These are phyloP conservation scores for Suhomyces guaymorum DNA, from an alignment of 1,139 yeast species.

Conservation along the genomic window DNA sequence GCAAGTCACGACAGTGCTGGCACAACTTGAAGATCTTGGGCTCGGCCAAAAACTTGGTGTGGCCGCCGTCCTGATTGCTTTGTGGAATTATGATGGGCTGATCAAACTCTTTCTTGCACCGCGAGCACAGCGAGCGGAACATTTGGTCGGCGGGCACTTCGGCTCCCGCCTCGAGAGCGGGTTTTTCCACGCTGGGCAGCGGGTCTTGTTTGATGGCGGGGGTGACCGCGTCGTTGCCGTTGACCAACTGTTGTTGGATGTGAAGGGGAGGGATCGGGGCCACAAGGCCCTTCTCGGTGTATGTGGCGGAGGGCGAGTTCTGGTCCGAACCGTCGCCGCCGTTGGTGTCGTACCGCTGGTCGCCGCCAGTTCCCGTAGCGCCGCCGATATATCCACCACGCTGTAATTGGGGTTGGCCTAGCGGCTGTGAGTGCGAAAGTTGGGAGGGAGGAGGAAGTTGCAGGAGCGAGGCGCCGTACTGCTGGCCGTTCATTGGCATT, in stretches of 20 bases:
- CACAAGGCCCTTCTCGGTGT: conserved; percentile 29
- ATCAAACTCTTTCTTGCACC: conserved; percentile 61
- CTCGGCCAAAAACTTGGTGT: conserved; percentile 35
- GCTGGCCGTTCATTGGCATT: conserved; percentile 11
- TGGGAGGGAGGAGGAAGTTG: conserved; percentile 9
- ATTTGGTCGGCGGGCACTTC: conserved; percentile 16
- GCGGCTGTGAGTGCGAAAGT: no score
- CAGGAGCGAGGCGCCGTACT: conserved; percentile 5
- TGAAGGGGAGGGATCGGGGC: conserved; percentile 51
- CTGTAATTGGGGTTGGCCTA: conserved; percentile 1
- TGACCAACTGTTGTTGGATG: conserved; percentile 44
- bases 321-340: conserved; percentile 4
- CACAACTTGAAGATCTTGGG: conserved; percentile 59
- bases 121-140: conserved; percentile 38
- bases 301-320: conserved; percentile 13
- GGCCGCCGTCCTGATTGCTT: conserved; percentile 19
- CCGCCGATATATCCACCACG: no score
- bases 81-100: conserved; percentile 47
- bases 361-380: conserved; percentile 4
- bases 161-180: conserved; percentile 7
- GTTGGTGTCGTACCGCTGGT: conserved; percentile 5
- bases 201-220: conserved; percentile 16
- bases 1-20: conserved; percentile 63
- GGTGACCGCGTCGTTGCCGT: conserved; percentile 13
- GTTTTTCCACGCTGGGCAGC: conserved; percentile 14